A percentile compares a stretch with the other conserved stretches of the same genome.
Conservation (phyloP, 1,139 yeast species). For the Pneumocystis carinii region DNA sequence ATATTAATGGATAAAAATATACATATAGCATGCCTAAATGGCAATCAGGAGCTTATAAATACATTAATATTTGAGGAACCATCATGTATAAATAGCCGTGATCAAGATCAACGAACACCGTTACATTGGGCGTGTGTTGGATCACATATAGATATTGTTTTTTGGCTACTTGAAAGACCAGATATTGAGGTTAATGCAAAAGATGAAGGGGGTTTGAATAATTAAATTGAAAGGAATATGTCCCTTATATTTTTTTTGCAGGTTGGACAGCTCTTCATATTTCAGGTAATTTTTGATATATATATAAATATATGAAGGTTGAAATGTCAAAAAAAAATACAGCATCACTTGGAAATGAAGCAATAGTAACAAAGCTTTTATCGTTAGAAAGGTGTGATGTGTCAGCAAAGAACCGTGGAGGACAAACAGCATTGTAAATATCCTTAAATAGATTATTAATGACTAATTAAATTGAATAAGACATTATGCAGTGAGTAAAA, state of each 20-base stretch:
- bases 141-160: conserved; percentile 40
- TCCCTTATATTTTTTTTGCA: not conserved
- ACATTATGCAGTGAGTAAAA: conserved; percentile 37
- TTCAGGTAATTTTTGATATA: conserved; percentile 5
- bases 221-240: not conserved
- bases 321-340: conserved; percentile 83
- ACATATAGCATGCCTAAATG: not conserved
- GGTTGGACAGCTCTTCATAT: not conserved
- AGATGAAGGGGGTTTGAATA: conserved; percentile 41
- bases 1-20: not conserved
- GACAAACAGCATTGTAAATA: conserved; percentile 61
- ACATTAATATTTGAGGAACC: not conserved
- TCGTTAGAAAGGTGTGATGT: conserved; percentile 34
- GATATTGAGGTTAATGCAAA: conserved; percentile 50
- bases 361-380: conserved; percentile 35
- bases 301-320: conserved; percentile 1
- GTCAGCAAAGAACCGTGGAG: conserved; percentile 43
- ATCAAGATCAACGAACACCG: conserved; percentile 67
- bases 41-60: not conserved
- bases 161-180: conserved; percentile 30
- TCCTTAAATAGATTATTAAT: conserved; percentile 26
- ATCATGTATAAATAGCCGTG: conserved; percentile 21
- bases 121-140: conserved; percentile 80
- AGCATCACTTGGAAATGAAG: conserved; percentile 55
- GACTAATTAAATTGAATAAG: not conserved